Percentiles rank a stretch among this genome's conserved stretches.
These are phyloP conservation scores for Colletotrichum sp. DNA, from an alignment of 2,329 filamentous ascomycete genomes.

Conservation along the genomic window DNA sequence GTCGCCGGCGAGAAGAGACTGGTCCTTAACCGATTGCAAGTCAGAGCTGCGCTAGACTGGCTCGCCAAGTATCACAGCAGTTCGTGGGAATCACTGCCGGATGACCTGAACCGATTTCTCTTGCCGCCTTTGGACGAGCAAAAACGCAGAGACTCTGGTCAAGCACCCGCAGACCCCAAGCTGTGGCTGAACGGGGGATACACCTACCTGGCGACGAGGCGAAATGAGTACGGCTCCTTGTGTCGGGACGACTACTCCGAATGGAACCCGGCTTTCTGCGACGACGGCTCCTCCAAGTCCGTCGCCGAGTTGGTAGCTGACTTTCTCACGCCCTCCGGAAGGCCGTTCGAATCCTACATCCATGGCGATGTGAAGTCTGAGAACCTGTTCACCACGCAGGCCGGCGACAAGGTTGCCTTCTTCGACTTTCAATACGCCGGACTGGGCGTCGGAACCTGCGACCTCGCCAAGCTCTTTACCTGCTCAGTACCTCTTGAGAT, in stretches of 20 bases:
- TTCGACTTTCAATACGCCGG: slow-evolving; percentile 76
- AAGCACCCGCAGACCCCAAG: slow-evolving; percentile 24
- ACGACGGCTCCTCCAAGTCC: slow-evolving; percentile 30
- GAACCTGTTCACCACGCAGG: slow-evolving; percentile 64
- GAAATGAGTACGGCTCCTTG: slow-evolving; percentile 58
- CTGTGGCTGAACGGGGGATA: slow-evolving; percentile 73
- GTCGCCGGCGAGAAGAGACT: slow-evolving; percentile 60
- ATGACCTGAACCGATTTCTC: slow-evolving; percentile 41
- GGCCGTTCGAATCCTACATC: slow-evolving; percentile 59
- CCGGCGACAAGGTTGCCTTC: slow-evolving; percentile 61
- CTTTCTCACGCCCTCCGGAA: slow-evolving; percentile 51
- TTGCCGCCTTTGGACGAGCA: slow-evolving; percentile 62
- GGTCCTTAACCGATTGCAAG: slow-evolving; percentile 51
- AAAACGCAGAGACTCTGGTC: slow-evolving; percentile 27
- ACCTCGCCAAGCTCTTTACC: slow-evolving; percentile 71
- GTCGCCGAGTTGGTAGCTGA: slow-evolving; percentile 58
- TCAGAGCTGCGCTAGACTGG: slow-evolving; percentile 64
- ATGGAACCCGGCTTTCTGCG: slow-evolving; percentile 59
- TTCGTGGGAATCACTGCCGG: slow-evolving; percentile 47
- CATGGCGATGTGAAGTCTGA: slow-evolving; percentile 75
- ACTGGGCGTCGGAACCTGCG: slow-evolving; percentile 67
- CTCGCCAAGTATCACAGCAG: slow-evolving; percentile 64
- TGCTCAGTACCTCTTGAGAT: slow-evolving; percentile 65
- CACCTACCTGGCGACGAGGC: slow-evolving; percentile 69
- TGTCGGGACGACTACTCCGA: slow-evolving; percentile 51